Percentiles rank a stretch among this genome's conserved stretches.
phyloP scores from a whole-genome alignment of 192 early-diverging fungal species.

The Borealophlyctis nickersoniae region DNA sequence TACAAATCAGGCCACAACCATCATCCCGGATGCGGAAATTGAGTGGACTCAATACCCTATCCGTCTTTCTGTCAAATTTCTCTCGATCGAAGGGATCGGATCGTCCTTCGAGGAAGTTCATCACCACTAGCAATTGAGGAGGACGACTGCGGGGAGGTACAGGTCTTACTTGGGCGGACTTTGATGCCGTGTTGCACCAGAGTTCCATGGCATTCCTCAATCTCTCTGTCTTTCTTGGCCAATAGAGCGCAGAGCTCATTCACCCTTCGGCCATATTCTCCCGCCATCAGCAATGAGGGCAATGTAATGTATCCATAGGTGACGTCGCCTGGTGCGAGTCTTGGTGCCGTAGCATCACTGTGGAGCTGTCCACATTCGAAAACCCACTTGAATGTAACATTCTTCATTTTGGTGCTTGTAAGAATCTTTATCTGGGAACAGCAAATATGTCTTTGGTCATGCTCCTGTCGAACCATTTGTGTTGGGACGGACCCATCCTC shows the following conservation, averaged over 20 bases:
- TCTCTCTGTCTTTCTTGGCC: conserved; percentile 15
- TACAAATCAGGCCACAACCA: too few relatives aligned
- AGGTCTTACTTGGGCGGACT: conserved; percentile 1
- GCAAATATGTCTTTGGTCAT: neutral
- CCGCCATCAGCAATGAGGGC: conserved; percentile 3
- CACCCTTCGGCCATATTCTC: conserved; percentile 14
- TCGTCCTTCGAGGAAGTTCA: neutral
- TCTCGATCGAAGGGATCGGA: conserved; percentile 9
- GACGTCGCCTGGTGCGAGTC: conserved; percentile 7
- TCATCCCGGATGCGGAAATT: too few relatives aligned
- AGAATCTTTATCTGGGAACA: conserved; percentile 12
- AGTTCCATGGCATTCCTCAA: conserved; percentile 14
- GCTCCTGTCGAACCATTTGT: neutral
- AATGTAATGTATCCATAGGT: conserved; percentile 4
- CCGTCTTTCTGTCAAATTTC: conserved; percentile 2
- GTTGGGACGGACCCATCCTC: neutral
- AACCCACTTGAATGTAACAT: conserved; percentile 14
- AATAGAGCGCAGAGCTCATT: conserved; percentile 6
- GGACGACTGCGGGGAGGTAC: neutral
- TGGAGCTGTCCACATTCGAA: conserved; percentile 16
- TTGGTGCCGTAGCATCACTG: neutral
- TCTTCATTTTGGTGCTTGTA: conserved; percentile 8
- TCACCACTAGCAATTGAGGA: neutral
- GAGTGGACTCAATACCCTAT: conserved; percentile 21
- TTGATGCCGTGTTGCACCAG: neutral